phyloP scores from a whole-genome alignment of 176 grass and related monocot species.

The Stipa capillata region DNA sequence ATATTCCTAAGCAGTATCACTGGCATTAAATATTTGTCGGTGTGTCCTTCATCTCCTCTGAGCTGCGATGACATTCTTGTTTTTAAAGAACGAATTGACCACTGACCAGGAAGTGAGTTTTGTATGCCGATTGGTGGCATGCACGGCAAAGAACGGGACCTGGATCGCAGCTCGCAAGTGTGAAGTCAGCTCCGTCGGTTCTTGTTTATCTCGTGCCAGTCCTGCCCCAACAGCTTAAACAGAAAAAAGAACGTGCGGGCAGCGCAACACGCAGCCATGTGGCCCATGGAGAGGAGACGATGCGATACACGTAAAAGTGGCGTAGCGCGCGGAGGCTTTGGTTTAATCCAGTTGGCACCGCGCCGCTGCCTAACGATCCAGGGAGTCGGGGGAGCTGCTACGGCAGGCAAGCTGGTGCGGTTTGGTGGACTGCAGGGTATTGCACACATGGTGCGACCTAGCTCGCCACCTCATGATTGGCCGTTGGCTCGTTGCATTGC shows the following conservation, averaged over 20 bases:
- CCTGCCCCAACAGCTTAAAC: background rate
- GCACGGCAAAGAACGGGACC: background rate
- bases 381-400: background rate
- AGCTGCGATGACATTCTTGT: background rate
- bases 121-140: background rate
- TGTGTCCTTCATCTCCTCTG: background rate
- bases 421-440: background rate
- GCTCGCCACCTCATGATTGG: constrained; percentile 8
- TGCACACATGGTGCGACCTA: background rate
- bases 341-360: background rate
- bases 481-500: background rate
- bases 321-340: no score
- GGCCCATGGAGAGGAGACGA: background rate
- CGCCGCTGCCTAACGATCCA: background rate
- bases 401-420: background rate
- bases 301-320: background rate
- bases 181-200: background rate
- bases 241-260: background rate
- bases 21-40: background rate
- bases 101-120: no score
- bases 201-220: constrained; percentile 12
- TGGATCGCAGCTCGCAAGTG: background rate
- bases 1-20: background rate
- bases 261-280: background rate
- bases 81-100: background rate